Evolutionary conservation across 2,329 filamentous ascomycete genomes (phyloP), one percentile per base, ranked within the genome.

Genomic region (Aschersonia sp.): DNA sequence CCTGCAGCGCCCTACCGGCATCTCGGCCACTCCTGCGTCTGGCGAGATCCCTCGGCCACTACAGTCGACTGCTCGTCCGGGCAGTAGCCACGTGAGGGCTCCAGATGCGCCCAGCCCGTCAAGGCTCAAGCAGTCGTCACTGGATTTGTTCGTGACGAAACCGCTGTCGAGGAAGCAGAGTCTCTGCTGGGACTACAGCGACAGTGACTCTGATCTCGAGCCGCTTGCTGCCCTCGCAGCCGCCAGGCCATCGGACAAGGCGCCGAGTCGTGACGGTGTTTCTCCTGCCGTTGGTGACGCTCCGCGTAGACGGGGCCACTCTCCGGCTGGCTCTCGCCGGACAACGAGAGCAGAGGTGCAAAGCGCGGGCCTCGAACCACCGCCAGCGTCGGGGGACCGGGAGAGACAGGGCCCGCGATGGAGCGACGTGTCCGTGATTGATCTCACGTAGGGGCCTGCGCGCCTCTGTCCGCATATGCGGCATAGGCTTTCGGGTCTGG

Each of bases 401-500:
- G 41, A 49, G 14, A 49, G 51, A 31, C 51, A 47, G 0, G 56
- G 55, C 10, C 46, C 56, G 12, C 54, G 62, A 6, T 53, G 55
- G 53, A 65, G 63, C 10, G 63, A 65, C 37, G 55, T 65, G 33
- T 56, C 57, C 3, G 53, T 62, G 40, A 58, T 65, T 46, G 63
- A 65, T 43, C 52, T 65, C 37, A 65, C 63, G 5, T 40, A 30
- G 12, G 35, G 40, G 35, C 22, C 3, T 22, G 22, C 22, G 22
- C 22, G 22, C 22, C 22, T 22, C 22, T 22, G 22, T 22, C 22
- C 22, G 22, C 22, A 22, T 22, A 22, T 3, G 22, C 22, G 22
- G 22, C 22, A 22, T 22, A 22, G 22, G 22, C 22, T 22, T 22
- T 22, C 22, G 22, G 2, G 22, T 22, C 3, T 22, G 22, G 22